Evolutionary conservation across 1,139 yeast genomes (phyloP).

Genomic region (Arxiozyma telluris): DNA sequence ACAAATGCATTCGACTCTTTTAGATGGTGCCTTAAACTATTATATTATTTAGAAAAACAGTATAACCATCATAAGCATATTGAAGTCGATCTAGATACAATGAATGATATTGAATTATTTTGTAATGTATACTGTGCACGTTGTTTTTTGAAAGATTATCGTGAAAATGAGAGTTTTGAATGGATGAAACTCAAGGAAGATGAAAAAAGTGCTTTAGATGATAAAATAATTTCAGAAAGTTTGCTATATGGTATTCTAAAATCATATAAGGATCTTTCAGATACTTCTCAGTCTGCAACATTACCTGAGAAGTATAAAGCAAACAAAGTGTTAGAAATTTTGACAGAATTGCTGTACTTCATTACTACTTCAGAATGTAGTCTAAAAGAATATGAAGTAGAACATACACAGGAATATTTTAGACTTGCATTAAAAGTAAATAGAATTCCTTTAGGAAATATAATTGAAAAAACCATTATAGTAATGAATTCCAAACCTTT

Average conservation of each 20-base stretch:
- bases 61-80: neutral
- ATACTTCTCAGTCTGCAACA: neutral
- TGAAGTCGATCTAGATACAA: neutral
- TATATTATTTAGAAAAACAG: constrained; percentile 10
- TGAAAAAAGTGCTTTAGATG: neutral
- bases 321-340: neutral
- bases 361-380: neutral
- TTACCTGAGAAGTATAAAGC: neutral
- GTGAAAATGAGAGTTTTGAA: neutral
- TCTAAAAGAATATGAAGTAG: neutral
- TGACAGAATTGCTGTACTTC: neutral
- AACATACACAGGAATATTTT: neutral
- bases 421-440: neutral
- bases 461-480: constrained; percentile 17
- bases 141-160: neutral
- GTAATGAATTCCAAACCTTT: constrained; percentile 12
- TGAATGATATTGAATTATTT: constrained; percentile 1
- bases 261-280: neutral
- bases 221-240: neutral
- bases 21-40: constrained; percentile 19
- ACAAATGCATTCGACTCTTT: constrained; percentile 12
- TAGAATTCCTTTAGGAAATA: constrained; percentile 4
- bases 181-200: neutral
- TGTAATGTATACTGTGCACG: neutral
- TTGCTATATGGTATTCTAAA: neutral